Evolutionary conservation across 495 filamentous ascomycete species (phyloP).

Genomic region (Penicillium turbatum): DNA sequence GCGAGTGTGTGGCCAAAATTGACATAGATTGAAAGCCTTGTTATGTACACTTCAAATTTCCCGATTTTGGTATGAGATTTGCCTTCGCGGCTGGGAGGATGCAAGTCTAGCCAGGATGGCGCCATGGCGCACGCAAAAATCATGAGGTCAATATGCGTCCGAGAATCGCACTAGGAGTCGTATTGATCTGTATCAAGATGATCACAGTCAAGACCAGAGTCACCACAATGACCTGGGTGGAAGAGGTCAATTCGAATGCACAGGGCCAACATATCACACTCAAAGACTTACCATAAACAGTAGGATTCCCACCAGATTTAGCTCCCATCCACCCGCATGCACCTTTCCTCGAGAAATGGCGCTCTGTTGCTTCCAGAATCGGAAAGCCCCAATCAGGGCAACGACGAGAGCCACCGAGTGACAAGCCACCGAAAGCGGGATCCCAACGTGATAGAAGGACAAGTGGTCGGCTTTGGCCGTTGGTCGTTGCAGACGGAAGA

Average conservation of each 20-base stretch:
- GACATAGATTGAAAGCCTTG: no score
- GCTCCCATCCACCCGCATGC: slow-evolving; percentile 64
- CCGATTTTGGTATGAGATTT: not conserved
- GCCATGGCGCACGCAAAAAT: not conserved
- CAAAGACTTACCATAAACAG: slow-evolving; percentile 47
- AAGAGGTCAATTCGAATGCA: not conserved
- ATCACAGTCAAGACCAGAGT: slow-evolving; percentile 30
- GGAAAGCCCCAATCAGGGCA: slow-evolving; percentile 53
- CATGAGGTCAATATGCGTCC: slow-evolving; percentile 6
- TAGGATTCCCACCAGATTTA: slow-evolving; percentile 50
- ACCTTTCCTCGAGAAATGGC: slow-evolving; percentile 62
- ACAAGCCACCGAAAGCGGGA: slow-evolving; percentile 59
- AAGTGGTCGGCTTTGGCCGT: slow-evolving; percentile 28
- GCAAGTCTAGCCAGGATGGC: not conserved
- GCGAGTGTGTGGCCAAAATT: no score
- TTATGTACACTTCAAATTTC: not conserved
- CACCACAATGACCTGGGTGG: slow-evolving; percentile 21
- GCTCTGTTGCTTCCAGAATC: slow-evolving; percentile 68
- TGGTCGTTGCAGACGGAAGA: slow-evolving; percentile 62
- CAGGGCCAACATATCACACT: not conserved
- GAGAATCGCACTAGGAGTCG: not conserved
- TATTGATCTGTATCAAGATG: slow-evolving; percentile 28
- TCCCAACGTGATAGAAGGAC: slow-evolving; percentile 60
- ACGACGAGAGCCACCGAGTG: slow-evolving; percentile 55
- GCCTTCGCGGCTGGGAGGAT: not conserved